Evolutionary conservation across 177 flowering plant species (phyloP), one percentile per base, ranked within the genome.

Genomic region (Vitis hybrid): DNA sequence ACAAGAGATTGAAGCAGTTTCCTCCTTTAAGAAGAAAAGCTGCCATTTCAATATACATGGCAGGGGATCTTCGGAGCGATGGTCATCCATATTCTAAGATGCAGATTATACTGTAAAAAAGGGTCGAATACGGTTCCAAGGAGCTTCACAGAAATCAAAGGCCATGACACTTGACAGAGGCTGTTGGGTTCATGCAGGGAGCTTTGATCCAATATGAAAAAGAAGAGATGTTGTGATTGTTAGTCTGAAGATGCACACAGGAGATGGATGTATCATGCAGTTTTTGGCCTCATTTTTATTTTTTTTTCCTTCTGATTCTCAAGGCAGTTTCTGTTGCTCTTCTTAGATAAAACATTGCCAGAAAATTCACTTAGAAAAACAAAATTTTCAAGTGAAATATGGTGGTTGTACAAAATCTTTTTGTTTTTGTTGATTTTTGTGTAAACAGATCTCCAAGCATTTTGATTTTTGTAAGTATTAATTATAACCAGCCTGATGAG

Each of bases 1-100:
- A n/a, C 73, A 9, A 79, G 73, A 72, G 85, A 80, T 24, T 82
- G 78, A 85, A 52, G 62, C 51, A 59, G 56, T 5, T 33, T 59
- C 56, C 8, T 68, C 52, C 14, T 52, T 24, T 2, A n/a, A 56
- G 8, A 59, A 44, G 44, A 33, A 33, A 33, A 33, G 44, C 44
- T 33, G 44, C 44, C 3, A 19, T 10, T n/a, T 17, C 17, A 54
- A 62, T 5, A 9, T 33, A 17, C 64, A 61, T 11, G 28, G 15
- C 7, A 12, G 50, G 13, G 11, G n/a, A 20, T 13, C 10, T 33
- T n/a, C 7, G 38, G 20, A 22, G 3, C 59, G 67, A 19, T 64
- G 67, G 31, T 62, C 64, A 62, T 62, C 7, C 15, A 12, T 61
- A 24, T 28, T 61, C n/a, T 33, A 33, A 33, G 44, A 33, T 33